These are phyloP conservation scores for Luvunga scandens DNA, from an alignment of 345 rosid genomes.

Conservation along the genomic window DNA sequence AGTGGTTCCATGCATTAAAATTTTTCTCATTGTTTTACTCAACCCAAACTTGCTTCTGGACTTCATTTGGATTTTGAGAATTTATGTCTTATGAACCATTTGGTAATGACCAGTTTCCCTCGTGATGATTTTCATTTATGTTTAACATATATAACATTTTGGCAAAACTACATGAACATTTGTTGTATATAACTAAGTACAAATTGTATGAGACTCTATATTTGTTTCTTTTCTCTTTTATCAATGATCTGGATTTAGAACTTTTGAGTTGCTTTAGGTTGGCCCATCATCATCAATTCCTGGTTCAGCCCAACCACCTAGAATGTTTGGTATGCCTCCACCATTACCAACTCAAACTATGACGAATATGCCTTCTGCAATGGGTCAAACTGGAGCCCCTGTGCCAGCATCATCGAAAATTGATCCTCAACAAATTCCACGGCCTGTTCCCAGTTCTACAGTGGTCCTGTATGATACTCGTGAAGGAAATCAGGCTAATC, in stretches of 20 bases:
- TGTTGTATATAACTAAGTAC: neutral
- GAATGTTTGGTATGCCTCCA: slow-evolving; percentile 79
- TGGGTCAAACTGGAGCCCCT: slow-evolving; percentile 79
- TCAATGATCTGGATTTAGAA: slow-evolving; percentile 12
- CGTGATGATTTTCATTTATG: neutral
- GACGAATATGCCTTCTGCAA: slow-evolving; percentile 74
- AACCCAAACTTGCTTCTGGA: neutral
- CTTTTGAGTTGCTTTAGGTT: slow-evolving; percentile 44
- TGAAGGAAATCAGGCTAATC: slow-evolving; percentile 79
- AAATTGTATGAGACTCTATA: neutral
- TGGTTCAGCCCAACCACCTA: slow-evolving; percentile 65
- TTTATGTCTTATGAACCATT: neutral
- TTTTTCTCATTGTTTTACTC: neutral
- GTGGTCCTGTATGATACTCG: slow-evolving; percentile 76
- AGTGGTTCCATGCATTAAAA: neutral
- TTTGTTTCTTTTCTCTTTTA: neutral
- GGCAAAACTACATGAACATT: neutral
- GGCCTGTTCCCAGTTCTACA: slow-evolving; percentile 79
- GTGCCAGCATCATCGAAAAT: slow-evolving; percentile 69
- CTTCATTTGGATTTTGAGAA: neutral
- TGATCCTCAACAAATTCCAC: slow-evolving; percentile 94
- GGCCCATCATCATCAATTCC: slow-evolving; percentile 55
- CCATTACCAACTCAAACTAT: slow-evolving; percentile 75
- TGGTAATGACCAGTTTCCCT: neutral
- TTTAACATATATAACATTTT: neutral